phyloP scores from a whole-genome alignment of 139 green algal genomes.

The Chlorella sorokiniana region DNA sequence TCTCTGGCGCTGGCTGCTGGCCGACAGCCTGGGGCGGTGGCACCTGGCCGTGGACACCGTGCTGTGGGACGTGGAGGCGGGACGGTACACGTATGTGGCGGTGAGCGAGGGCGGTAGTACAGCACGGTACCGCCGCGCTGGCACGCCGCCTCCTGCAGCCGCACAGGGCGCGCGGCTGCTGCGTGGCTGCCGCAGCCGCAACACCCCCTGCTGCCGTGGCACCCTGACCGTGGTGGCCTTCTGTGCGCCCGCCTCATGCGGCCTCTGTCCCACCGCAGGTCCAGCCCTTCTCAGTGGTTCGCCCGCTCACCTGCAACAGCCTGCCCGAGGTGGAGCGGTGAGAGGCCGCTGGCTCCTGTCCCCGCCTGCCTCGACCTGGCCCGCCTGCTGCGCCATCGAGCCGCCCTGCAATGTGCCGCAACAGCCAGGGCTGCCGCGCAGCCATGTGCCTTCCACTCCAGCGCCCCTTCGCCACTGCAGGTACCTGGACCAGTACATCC shows the following conservation, averaged over 20 bases:
- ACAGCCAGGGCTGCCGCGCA: no score
- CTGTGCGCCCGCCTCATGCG: background rate
- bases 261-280: background rate
- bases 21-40: slow-evolving; percentile 20
- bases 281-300: slow-evolving; percentile 23
- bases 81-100: slow-evolving; percentile 13
- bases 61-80: background rate
- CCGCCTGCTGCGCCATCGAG: no score
- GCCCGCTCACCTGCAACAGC: slow-evolving; percentile 17
- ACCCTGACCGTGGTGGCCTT: background rate
- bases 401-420: no score
- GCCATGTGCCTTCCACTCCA: no score
- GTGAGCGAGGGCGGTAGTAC: background rate
- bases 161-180: background rate
- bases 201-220: background rate
- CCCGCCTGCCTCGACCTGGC: no score
- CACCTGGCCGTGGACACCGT: slow-evolving; percentile 40
- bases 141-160: background rate
- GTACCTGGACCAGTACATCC: slow-evolving; percentile 35
- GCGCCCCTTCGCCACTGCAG: no score
- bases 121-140: background rate
- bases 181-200: no score
- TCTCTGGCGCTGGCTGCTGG: slow-evolving; percentile 33
- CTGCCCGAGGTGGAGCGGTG: background rate
- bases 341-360: no score